Evolutionary conservation across 108 stramenopile species (phyloP), one percentile per base, ranked within the genome.

Genomic region (Seminavis robusta): DNA sequence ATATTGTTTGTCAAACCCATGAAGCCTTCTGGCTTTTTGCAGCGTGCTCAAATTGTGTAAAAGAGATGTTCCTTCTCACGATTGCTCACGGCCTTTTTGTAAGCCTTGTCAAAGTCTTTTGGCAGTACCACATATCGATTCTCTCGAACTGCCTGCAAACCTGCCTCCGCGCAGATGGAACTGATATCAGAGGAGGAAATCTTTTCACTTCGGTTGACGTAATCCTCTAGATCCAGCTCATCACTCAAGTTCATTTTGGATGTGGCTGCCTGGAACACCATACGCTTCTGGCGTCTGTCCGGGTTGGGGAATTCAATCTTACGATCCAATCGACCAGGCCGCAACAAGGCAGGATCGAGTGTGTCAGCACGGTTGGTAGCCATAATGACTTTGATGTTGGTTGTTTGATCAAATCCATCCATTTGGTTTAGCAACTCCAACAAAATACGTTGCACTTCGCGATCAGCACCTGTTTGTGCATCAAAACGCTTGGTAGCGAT

Each of bases 371-470:
- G 86, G 75, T 99, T 99, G 15, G 99, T 99, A 7, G 98, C 97
- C 97, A 98, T 98, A 62, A 99, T 99, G 26, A 98, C 96, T 82
- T 99, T 99, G 70, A 99, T 96, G 75, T 99, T 98, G 42, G 97
- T 98, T 33, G 84, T 87, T 79, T 98, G 97, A 67, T 98, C 97
- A 69, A 99, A 99, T 24, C 99, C 99, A 78, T 99, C 99, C 99
- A 99, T 97, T 67, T 99, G 99, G 74, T 96, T 98, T 40, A 99
- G 70, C 41, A 99, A 67, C 69, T 99, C 99, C 32, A 99, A 83
- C 29, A 99, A 67, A 55, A 98, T 98, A 52, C 99, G 96, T 68
- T 99, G 98, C 17, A 99, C 99, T 74, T 99, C 99, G 9, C 99
- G 77, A 80, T 99, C 99, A 34, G 97, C 98, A 48, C 98, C 97